A percentile compares a stretch with the other conserved stretches of the same genome.
Conservation (phyloP, 768 basidiomycete genomes). For the Serpula lacrymans region DNA sequence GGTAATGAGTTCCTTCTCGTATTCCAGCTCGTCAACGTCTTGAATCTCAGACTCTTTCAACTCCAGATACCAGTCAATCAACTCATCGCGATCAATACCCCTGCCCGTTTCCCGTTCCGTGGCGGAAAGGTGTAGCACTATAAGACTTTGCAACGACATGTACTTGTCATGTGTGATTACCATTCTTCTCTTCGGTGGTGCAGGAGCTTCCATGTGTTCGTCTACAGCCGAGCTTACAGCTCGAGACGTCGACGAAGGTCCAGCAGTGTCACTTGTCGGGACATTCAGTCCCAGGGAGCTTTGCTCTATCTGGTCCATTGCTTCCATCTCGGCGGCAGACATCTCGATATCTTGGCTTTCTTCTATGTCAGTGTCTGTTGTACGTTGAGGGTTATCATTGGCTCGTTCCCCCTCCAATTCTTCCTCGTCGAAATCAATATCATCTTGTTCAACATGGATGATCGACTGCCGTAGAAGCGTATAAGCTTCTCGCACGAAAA, state of each 20-base stretch:
- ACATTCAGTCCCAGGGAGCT: slow-evolving; percentile 40
- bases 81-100: slow-evolving; percentile 85
- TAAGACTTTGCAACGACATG: slow-evolving; percentile 82
- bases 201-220: slow-evolving; percentile 29
- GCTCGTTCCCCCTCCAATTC: slow-evolving; percentile 59
- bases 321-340: slow-evolving; percentile 57
- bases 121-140: slow-evolving; percentile 78
- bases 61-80: slow-evolving; percentile 97
- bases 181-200: slow-evolving; percentile 70
- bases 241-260: slow-evolving; percentile 30
- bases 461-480: slow-evolving; percentile 93
- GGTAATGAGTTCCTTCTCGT: slow-evolving; percentile 83
- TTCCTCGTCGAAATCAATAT: slow-evolving; percentile 96
- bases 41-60: slow-evolving; percentile 78
- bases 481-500: slow-evolving; percentile 94
- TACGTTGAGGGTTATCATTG: slow-evolving; percentile 31
- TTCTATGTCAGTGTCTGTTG: slow-evolving; percentile 36
- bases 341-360: slow-evolving; percentile 64
- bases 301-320: slow-evolving; percentile 43
- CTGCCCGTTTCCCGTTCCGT: slow-evolving; percentile 71
- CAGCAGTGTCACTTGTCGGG: slow-evolving; percentile 31
- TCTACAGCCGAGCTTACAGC: slow-evolving; percentile 25
- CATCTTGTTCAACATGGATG: slow-evolving; percentile 99
- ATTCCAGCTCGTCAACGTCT: slow-evolving; percentile 83
- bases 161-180: slow-evolving; percentile 96